phyloP scores from a whole-genome alignment of 2,329 filamentous ascomycete species.

The Ploettnerulaceae sp. region DNA sequence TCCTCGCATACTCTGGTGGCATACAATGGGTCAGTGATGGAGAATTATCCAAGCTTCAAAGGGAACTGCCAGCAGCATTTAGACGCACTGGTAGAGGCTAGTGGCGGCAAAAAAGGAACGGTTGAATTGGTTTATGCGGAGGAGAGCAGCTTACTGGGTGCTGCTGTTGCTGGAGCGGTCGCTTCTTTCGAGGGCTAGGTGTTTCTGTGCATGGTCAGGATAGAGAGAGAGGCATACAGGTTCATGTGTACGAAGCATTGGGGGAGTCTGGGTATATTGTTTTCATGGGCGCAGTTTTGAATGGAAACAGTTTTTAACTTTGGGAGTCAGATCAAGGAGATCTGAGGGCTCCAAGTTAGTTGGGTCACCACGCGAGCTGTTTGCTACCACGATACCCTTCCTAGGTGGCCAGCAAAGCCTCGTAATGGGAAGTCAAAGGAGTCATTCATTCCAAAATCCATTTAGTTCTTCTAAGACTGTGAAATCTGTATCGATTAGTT shows the following conservation, averaged over 20 bases:
- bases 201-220: not conserved
- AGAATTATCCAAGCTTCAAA: conserved; percentile 69
- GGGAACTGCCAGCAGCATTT: conserved; percentile 58
- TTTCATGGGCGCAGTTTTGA: conserved; percentile 6
- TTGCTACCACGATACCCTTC: too few relatives aligned
- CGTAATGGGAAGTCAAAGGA: too few relatives aligned
- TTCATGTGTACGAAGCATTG: conserved; percentile 15
- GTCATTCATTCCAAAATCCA: too few relatives aligned
- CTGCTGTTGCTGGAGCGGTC: conserved; percentile 64
- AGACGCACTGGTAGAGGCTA: conserved; percentile 49
- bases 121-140: conserved; percentile 64
- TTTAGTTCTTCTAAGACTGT: too few relatives aligned
- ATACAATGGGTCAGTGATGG: conserved; percentile 75
- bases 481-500: too few relatives aligned
- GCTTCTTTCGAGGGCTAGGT: conserved; percentile 38
- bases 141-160: conserved; percentile 71
- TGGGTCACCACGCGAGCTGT: conserved; percentile 1
- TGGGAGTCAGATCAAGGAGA: not conserved
- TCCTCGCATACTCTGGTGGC: conserved; percentile 55
- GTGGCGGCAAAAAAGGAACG: conserved; percentile 37
- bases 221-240: not conserved
- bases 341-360: too few relatives aligned
- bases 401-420: too few relatives aligned
- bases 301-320: conserved; percentile 5
- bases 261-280: conserved; percentile 13